A percentile compares a stretch with the other conserved stretches of the same genome.
phyloP scores from a whole-genome alignment of 2,329 filamentous ascomycete species.

The Pseudogymnoascus sp. region DNA sequence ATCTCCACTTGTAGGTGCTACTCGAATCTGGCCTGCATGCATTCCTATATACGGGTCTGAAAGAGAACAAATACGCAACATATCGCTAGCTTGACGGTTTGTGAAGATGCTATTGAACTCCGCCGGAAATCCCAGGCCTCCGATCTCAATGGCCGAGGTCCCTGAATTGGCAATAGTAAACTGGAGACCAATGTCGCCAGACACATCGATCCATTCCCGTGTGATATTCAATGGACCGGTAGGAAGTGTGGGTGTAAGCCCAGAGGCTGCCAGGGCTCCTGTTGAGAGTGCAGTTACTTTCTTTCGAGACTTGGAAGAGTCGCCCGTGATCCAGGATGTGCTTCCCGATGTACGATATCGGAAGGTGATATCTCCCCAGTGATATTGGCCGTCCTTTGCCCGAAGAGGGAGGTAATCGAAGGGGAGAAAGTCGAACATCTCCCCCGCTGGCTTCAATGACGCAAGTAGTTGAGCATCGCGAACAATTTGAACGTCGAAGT shows the following conservation, averaged over 20 bases:
- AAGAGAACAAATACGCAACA: slow-evolving; percentile 44
- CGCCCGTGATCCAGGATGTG: slow-evolving; percentile 38
- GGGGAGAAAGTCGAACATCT: slow-evolving; percentile 48
- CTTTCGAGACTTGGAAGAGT: slow-evolving; percentile 38
- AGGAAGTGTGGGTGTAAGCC: slow-evolving; percentile 37
- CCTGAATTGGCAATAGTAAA: slow-evolving; percentile 44
- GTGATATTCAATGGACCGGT: slow-evolving; percentile 38
- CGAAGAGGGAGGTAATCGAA: slow-evolving; percentile 42
- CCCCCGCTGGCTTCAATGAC: slow-evolving; percentile 36
- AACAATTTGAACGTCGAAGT: slow-evolving; percentile 38
- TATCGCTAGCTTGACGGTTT: slow-evolving; percentile 39
- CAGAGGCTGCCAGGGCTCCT: slow-evolving; percentile 33
- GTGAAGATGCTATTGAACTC: slow-evolving; percentile 59
- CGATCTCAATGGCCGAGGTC: slow-evolving; percentile 40
- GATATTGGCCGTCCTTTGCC: slow-evolving; percentile 46
- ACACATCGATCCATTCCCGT: slow-evolving; percentile 43
- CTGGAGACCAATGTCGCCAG: slow-evolving; percentile 42
- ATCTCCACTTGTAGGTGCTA: slow-evolving; percentile 43
- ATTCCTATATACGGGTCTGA: slow-evolving; percentile 54
- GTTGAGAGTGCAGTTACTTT: slow-evolving; percentile 28
- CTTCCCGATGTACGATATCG: slow-evolving; percentile 40
- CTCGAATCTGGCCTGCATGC: slow-evolving; percentile 49
- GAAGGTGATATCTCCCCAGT: slow-evolving; percentile 50
- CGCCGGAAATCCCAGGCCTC: slow-evolving; percentile 49
- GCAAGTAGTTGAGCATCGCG: slow-evolving; percentile 41